Conservation (phyloP, 106 monocot genomes). For the Posidonia australis region DNA sequence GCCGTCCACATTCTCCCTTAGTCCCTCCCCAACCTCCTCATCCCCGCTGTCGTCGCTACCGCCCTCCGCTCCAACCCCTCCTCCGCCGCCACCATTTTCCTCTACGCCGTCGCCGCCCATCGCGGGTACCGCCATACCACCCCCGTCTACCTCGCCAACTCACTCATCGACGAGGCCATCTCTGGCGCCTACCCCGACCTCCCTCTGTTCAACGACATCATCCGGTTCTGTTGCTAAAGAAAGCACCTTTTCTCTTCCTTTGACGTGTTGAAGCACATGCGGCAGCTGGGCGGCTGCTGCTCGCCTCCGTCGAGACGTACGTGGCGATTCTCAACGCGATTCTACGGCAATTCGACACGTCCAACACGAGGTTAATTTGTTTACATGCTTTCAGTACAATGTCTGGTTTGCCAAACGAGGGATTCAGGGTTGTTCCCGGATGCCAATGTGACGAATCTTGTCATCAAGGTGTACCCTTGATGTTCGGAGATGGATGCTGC, state of each 20-base stretch:
- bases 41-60: background rate
- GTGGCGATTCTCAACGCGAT: background rate
- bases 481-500: conserved; percentile 1
- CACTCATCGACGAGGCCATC: conserved; percentile 10
- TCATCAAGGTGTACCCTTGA: background rate
- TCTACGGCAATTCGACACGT: background rate
- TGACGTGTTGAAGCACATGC: conserved; percentile 6
- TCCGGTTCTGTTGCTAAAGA: conserved; percentile 3
- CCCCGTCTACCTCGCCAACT: conserved; percentile 4
- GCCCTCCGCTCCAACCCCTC: conserved; percentile 6
- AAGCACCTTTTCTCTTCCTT: conserved; percentile 9
- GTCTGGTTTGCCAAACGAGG: background rate
- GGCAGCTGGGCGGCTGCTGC: conserved; percentile 1
- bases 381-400: background rate
- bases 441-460: background rate
- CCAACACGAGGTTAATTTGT: conserved; percentile 6
- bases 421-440: background rate
- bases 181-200: conserved; percentile 9
- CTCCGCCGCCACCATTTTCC: conserved; percentile 8
- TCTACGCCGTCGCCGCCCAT: conserved; percentile 6
- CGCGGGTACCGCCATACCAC: conserved; percentile 6
- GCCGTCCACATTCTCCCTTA: background rate
- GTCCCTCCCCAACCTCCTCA: background rate
- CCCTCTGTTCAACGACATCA: conserved; percentile 6
- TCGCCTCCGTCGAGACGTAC: conserved; percentile 7